Evolutionary conservation across 768 basidiomycete genomes (phyloP), one percentile per base, ranked within the genome.

Genomic region (Sutorius australiensis): DNA sequence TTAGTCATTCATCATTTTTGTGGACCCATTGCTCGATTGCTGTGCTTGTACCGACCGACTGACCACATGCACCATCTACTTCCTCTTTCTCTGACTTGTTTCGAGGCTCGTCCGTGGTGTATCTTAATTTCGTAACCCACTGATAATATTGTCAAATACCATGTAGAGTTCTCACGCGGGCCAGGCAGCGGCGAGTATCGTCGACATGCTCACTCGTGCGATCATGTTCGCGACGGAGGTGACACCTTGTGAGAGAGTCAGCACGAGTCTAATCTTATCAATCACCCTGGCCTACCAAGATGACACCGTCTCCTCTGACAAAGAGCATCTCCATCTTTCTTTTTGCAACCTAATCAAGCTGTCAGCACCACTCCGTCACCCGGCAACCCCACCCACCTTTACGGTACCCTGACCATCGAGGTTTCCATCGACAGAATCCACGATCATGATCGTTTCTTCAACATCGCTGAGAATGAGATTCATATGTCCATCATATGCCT

Each of bases 401-500:
- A 93, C 84, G 21, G 83, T 79, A 2, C 80, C 80, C 47, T 80
- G 77, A 3, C 75, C 75, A 51, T 79, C 78, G 8, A 77, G 71
- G 11, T 74, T 81, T 39, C 79, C 80, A 33, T 95, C 93, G n/a
- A 79, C 74, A 2, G 79, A 73, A 59, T 98, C 94, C n/a, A 98
- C 92, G 57, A 97, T 79, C 83, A 95, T 89, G 57, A 98, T 92
- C 3, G 89, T 94, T 75, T 99, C 97, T 67, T 98, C 95, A 14
- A 98, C 97, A 66, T 98, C 92, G 63, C 92, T 94, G 62, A 99
- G 78, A 57, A 99, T 97, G 62, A 99, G 79, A 71, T 99, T 98
- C 97, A 98, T 98, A 72, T 98, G 97, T n/a, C 95, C 97, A 74
- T 99, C 97, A 65, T 98, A 98, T 19, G 97, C 97, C 97, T 99